Evolutionary conservation across 768 basidiomycete species (phyloP).

Genomic region (Lanmaoa pseudosensibilis): DNA sequence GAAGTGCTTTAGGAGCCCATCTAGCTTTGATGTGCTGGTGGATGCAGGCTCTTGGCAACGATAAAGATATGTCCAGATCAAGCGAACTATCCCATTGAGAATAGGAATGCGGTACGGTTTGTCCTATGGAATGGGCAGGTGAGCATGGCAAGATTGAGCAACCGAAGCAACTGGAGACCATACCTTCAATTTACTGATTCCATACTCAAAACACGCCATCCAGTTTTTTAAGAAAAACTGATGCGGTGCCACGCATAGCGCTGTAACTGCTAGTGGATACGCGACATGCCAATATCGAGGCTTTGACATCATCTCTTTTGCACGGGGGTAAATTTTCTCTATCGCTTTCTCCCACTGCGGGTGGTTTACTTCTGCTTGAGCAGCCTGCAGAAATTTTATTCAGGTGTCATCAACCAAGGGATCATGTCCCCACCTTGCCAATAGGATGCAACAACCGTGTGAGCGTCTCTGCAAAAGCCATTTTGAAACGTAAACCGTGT

Average conservation of each 20-base stretch:
- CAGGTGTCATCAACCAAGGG: too few relatives aligned
- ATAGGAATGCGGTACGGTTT: conserved; percentile 66
- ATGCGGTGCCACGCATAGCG: conserved; percentile 84
- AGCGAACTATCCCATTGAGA: conserved; percentile 78
- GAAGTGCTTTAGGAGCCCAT: conserved; percentile 70
- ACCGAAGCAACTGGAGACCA: background rate
- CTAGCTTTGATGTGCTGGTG: conserved; percentile 77
- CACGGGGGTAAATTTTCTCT: conserved; percentile 78
- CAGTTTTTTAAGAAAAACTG: conserved; percentile 84
- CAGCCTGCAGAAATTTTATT: conserved; percentile 54
- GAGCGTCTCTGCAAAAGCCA: conserved; percentile 81
- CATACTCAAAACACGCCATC: conserved; percentile 68
- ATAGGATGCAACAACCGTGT: conserved; percentile 80
- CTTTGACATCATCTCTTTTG: conserved; percentile 82
- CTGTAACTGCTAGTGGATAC: conserved; percentile 80
- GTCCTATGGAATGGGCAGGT: conserved; percentile 51
- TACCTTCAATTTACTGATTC: conserved; percentile 81
- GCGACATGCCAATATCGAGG: conserved; percentile 88
- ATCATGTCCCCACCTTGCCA: conserved; percentile 58
- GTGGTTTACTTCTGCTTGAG: conserved; percentile 94
- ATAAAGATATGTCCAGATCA: conserved; percentile 95
- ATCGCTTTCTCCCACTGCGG: conserved; percentile 94
- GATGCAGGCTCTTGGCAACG: conserved; percentile 85
- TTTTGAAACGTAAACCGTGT: conserved; percentile 81
- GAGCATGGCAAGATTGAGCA: conserved; percentile 2